phyloP scores from a whole-genome alignment of 2,329 filamentous ascomycete species.

The Alternaria brassicae region DNA sequence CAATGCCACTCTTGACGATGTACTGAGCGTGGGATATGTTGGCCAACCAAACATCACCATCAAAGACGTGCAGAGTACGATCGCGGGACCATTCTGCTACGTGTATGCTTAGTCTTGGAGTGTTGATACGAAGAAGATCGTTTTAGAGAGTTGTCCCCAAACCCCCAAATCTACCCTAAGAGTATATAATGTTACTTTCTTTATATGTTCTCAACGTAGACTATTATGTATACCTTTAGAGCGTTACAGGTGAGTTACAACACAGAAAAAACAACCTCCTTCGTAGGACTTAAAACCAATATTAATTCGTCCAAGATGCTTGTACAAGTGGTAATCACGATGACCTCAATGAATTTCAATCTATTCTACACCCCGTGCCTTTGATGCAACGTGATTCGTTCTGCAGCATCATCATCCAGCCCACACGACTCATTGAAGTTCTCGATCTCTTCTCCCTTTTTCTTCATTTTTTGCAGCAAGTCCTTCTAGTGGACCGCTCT shows the following conservation, averaged over 20 bases:
- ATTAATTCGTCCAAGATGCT: background rate
- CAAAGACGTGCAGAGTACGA: constrained; percentile 48
- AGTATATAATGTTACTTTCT: no score
- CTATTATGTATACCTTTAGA: no score
- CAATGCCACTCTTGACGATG: background rate
- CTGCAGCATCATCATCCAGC: constrained; percentile 50
- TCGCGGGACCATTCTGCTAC: constrained; percentile 45
- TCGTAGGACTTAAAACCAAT: no score
- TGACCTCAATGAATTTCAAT: background rate
- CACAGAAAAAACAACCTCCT: background rate
- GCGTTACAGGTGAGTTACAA: background rate
- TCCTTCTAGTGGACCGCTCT: constrained; percentile 56
- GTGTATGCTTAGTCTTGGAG: constrained; percentile 43
- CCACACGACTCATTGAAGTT: constrained; percentile 60
- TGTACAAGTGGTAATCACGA: background rate
- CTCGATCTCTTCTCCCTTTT: constrained; percentile 53
- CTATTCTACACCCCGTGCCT: background rate
- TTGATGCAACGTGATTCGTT: constrained; percentile 60
- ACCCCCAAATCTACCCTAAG: no score
- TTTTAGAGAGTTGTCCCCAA: no score
- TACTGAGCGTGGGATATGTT: constrained; percentile 14
- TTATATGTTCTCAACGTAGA: no score
- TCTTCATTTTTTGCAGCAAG: constrained; percentile 53
- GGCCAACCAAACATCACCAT: constrained; percentile 37
- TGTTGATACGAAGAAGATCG: no score